Evolutionary conservation across 2,329 filamentous ascomycete genomes (phyloP), one percentile per base, ranked within the genome.

Genomic region (Achaetomium macrosporum): DNA sequence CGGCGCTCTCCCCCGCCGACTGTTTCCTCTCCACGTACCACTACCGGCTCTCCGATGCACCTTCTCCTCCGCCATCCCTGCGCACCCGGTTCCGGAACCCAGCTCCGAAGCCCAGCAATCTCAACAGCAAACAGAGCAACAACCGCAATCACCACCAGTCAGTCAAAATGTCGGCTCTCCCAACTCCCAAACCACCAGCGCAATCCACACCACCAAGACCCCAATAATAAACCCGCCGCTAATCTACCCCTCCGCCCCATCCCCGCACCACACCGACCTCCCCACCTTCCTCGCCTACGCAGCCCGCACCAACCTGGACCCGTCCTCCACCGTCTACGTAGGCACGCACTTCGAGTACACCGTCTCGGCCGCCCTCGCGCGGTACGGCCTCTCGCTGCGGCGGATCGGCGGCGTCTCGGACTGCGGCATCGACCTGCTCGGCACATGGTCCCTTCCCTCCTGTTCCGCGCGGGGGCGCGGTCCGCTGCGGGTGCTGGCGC

Each of bases 281-380:
- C 59, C 72, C 1, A 80, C 83, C 0, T 92, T 90, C 65, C 67
- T 87, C 29, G 71, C 76, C 25, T 83, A 90, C 66, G 83, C 83
- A 5, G 66, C 74, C 17, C 77, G 78, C 46, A 76, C 71, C 0
- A 73, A 76, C 1, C 73, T 90, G 19, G 75, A 80, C 57, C 67
- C 72, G 1, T 69, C 66, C 5, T 82, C 78, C 15, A 82, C 81
- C 0, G 76, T 82, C 42, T 91, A 83, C 65, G 73, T 83, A 40
- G 88, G 88, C 59, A 92, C 87, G 0, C 80, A 79, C 65, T 92
- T 88, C 71, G 88, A 93, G 68, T 92, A 92, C 71, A 82, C 74
- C 0, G 79, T 83, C 3, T 76, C 78, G 6, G 65, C 69, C 4
- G 70, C 78, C 1, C 76, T 92, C 0, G 63, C 75, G 3, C 69